These are phyloP conservation scores for Cantharellus cinnabarinus DNA, from an alignment of 768 basidiomycete genomes.

Conservation along the genomic window DNA sequence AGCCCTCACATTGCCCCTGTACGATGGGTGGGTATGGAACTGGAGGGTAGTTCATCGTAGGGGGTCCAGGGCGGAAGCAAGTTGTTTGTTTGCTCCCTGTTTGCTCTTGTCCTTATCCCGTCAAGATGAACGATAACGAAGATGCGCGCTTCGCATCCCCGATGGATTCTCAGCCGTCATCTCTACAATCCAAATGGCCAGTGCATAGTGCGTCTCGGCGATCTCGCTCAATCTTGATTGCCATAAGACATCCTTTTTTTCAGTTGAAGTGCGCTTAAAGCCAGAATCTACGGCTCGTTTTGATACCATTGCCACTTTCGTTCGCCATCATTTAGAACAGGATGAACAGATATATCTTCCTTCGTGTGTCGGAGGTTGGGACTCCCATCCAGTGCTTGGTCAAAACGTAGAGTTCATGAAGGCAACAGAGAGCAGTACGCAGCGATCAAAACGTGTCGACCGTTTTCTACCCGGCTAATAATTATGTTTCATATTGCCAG, in stretches of 20 bases:
- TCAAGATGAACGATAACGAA: too few relatives aligned
- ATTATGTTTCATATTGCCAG: conserved; percentile 15
- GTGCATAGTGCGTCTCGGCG: conserved; percentile 34
- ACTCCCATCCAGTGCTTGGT: conserved; percentile 46
- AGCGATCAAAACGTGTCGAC: neutral
- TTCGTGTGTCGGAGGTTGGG: conserved; percentile 59
- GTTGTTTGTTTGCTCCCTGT: neutral
- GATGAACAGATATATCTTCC: conserved; percentile 53
- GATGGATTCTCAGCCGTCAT: neutral
- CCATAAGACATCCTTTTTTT: neutral
- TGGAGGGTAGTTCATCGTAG: neutral
- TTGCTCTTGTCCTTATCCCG: neutral
- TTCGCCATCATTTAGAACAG: conserved; percentile 31
- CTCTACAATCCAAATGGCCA: conserved; percentile 25
- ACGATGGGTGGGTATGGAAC: neutral
- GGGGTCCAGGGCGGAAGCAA: neutral
- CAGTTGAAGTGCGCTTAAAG: conserved; percentile 71
- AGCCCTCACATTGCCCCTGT: neutral
- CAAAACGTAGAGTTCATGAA: conserved; percentile 58
- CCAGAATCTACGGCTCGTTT: conserved; percentile 48
- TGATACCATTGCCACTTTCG: conserved; percentile 48
- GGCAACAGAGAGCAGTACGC: conserved; percentile 33
- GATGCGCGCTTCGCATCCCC: neutral
- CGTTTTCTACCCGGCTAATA: neutral
- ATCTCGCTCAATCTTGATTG: neutral